A percentile compares a stretch with the other conserved stretches of the same genome.
These are phyloP conservation scores for Rhodotorula taiwanensis DNA, from an alignment of 768 basidiomycete genomes.

Conservation along the genomic window DNA sequence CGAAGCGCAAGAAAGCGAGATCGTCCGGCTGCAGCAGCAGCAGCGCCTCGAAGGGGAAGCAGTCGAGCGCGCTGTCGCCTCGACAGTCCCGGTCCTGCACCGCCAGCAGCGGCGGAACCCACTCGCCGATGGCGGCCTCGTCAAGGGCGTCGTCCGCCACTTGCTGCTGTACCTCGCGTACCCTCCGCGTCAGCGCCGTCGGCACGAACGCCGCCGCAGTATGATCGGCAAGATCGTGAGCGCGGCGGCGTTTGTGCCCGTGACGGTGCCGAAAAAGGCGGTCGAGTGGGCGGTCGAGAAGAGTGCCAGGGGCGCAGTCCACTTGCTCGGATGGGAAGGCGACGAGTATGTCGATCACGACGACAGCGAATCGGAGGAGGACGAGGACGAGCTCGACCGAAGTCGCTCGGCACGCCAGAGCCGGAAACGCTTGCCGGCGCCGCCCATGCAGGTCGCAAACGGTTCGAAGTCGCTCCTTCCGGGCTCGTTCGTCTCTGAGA, in stretches of 20 bases:
- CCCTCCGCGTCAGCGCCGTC: neutral
- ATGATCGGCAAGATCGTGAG: neutral
- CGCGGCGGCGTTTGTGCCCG: constrained; percentile 15
- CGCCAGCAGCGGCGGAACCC: neutral
- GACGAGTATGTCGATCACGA: neutral
- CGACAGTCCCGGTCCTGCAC: neutral
- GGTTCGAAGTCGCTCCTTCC: no score
- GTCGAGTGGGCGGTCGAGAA: constrained; percentile 12
- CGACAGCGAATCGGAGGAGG: neutral
- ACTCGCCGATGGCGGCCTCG: neutral
- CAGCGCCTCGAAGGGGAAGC: neutral
- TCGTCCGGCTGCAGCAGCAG: neutral
- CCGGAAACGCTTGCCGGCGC: no score
- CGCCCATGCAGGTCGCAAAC: no score
- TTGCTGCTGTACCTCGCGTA: neutral
- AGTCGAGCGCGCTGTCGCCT: neutral
- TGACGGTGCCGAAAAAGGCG: constrained; percentile 7
- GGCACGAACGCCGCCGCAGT: neutral
- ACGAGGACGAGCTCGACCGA: neutral
- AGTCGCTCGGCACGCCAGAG: no score
- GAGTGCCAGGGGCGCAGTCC: neutral
- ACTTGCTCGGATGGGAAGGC: neutral
- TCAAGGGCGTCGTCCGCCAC: neutral
- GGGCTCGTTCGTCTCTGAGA: no score
- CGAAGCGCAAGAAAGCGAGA: neutral